A percentile compares a stretch with the other conserved stretches of the same genome.
phyloP scores from a whole-genome alignment of 176 grass and related monocot genomes.

The Tillandsia leiboldiana region DNA sequence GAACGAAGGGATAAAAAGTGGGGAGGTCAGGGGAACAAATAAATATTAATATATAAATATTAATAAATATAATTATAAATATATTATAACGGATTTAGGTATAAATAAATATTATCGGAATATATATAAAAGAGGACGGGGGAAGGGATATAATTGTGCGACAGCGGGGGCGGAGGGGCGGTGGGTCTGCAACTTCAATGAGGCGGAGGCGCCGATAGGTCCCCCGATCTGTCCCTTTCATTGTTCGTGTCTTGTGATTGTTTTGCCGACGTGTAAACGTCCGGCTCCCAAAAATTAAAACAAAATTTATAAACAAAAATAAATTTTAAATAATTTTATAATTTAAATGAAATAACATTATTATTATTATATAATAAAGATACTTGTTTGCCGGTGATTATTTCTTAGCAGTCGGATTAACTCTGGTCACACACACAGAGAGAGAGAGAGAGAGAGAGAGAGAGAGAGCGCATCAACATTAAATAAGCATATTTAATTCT shows the following conservation, averaged over 20 bases:
- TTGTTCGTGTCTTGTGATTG: not conserved
- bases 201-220: conserved; percentile 2
- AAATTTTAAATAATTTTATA: too few relatives aligned
- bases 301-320: not conserved
- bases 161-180: not conserved
- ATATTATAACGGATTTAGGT: not conserved
- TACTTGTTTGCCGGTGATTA: too few relatives aligned
- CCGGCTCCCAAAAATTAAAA: not conserved
- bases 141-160: conserved; percentile 10
- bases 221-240: not conserved
- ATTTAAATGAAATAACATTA: too few relatives aligned
- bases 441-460: too few relatives aligned
- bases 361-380: too few relatives aligned
- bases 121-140: not conserved
- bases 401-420: too few relatives aligned
- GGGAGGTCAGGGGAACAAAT: too few relatives aligned
- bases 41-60: too few relatives aligned
- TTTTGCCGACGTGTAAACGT: not conserved
- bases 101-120: not conserved
- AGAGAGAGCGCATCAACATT: too few relatives aligned
- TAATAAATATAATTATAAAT: not conserved
- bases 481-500: too few relatives aligned
- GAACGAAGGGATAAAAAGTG: too few relatives aligned
- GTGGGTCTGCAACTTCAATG: conserved; percentile 7
- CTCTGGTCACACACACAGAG: too few relatives aligned